A percentile compares a stretch with the other conserved stretches of the same genome.
Conservation (phyloP, 2,329 filamentous ascomycete species). For the Ascosphaera apis region DNA sequence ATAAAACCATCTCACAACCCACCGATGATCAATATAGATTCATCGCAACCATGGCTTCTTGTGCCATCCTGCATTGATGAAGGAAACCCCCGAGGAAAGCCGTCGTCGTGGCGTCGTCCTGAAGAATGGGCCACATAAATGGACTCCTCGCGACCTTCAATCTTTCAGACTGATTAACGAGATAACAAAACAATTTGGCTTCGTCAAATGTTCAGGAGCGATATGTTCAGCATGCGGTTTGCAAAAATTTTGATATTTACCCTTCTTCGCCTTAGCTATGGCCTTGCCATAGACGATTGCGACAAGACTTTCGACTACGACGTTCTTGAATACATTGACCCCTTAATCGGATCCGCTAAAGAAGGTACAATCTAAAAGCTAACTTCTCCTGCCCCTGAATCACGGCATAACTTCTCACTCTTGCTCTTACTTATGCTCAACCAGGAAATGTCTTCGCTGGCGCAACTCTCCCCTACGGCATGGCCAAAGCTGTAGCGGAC, state of each 20-base stretch:
- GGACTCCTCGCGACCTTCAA: no score
- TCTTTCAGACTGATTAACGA: no score
- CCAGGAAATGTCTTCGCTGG: slow-evolving; percentile 34
- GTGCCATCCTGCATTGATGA: not conserved
- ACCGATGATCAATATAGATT: not conserved
- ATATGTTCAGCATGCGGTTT: slow-evolving; percentile 1
- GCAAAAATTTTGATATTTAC: slow-evolving; percentile 12
- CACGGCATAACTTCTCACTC: not conserved
- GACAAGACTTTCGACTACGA: slow-evolving; percentile 8
- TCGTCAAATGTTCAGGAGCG: no score
- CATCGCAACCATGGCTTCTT: not conserved
- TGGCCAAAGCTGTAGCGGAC: slow-evolving; percentile 34
- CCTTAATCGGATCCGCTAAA: slow-evolving; percentile 31
- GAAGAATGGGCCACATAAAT: no score
- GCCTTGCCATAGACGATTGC: slow-evolving; percentile 5
- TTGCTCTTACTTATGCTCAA: not conserved
- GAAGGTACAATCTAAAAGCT: slow-evolving; percentile 14
- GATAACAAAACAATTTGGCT: no score
- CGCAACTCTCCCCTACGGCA: slow-evolving; percentile 28
- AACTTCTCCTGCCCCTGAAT: not conserved
- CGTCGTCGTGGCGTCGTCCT: no score
- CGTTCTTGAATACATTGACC: slow-evolving; percentile 23
- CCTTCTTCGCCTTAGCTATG: slow-evolving; percentile 11
- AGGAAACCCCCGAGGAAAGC: no score
- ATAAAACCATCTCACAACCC: not conserved